Evolutionary conservation across 257 asterid species (phyloP), one percentile per base, ranked within the genome.

Genomic region (Gentiana straminea): DNA sequence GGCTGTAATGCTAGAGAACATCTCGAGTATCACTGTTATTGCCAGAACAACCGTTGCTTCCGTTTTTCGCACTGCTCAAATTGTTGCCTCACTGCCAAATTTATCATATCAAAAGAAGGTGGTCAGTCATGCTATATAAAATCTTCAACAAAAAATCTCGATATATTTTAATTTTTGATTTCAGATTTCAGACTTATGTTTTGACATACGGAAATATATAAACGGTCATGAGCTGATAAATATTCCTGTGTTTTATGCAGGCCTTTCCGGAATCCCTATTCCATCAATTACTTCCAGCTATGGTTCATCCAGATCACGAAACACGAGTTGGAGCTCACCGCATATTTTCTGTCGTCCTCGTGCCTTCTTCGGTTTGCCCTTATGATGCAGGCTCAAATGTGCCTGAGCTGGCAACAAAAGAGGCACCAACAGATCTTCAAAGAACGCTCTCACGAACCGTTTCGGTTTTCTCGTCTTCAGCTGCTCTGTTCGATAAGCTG

Each of bases 221-320:
- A 24, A 24, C 24, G 24, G 24, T 39, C 45, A 39, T 39, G 4
- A 13, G 5, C 54, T 60, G 24, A 48, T 60, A 35, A 12, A 48
- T 60, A 35, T 5, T 39, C 45, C 33, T 54, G 13, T 39, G 34
- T 51, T 58, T 34, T 65, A 6, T 47, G 64, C 59, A 85, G 97
- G 94, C 90, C 64, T 89, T 89, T 74, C 97, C 97, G 0, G 97
- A 89, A 72, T 79, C 95, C 54, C 74, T 89, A 54, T 89, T 89
- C 75, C 97, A 89, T 72, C 97, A 89, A 74, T 68, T 89, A 54
- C 82, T 89, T 64, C 92, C 86, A 59, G 95, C 94, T 33, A 89
- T 89, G 97, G 80, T 80, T 70, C 95, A 89, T 77, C 90, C 86
- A 13, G 97, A 89, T 68, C 87, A 78, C 33, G 94, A 86, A 65